Evolutionary conservation across 805 yeast species (phyloP).

Genomic region (Cyberlindnera mississippiensis): DNA sequence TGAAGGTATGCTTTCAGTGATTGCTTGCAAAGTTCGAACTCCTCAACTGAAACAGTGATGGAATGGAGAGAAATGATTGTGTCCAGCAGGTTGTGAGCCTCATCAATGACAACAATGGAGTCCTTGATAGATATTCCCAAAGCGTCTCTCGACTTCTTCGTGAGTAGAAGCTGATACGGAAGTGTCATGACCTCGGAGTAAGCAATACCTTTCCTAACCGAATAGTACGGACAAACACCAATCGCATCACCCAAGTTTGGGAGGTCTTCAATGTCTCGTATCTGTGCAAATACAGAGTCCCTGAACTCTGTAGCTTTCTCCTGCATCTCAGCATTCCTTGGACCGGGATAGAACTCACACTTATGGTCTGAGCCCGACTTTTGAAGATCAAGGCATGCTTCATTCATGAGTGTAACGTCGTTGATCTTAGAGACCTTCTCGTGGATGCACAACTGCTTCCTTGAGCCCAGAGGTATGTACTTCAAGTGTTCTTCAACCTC

Average conservation of each 20-base stretch:
- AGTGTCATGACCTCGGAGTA: constrained; percentile 72
- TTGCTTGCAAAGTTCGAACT: constrained; percentile 40
- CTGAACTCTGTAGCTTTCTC: constrained; percentile 37
- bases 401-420: constrained; percentile 60
- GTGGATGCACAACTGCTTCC: constrained; percentile 82
- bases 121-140: constrained; percentile 56
- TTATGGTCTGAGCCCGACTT: constrained; percentile 30
- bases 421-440: constrained; percentile 48
- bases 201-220: constrained; percentile 52
- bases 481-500: constrained; percentile 51
- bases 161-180: constrained; percentile 73
- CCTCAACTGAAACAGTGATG: constrained; percentile 46
- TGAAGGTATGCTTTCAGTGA: too few species aligned
- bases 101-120: constrained; percentile 79
- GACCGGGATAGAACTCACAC: constrained; percentile 42
- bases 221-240: constrained; percentile 78
- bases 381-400: constrained; percentile 74
- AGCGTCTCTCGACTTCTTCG: constrained; percentile 59
- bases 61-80: constrained; percentile 70
- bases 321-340: constrained; percentile 23
- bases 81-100: constrained; percentile 86
- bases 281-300: constrained; percentile 43
- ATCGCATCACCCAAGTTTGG: constrained; percentile 52
- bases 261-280: constrained; percentile 70
- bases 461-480: constrained; percentile 72